Percentiles rank a stretch among this genome's conserved stretches.
Evolutionary conservation across 2,329 filamentous ascomycete genomes (phyloP).

Genomic region (Dactylellina parvicollis): DNA sequence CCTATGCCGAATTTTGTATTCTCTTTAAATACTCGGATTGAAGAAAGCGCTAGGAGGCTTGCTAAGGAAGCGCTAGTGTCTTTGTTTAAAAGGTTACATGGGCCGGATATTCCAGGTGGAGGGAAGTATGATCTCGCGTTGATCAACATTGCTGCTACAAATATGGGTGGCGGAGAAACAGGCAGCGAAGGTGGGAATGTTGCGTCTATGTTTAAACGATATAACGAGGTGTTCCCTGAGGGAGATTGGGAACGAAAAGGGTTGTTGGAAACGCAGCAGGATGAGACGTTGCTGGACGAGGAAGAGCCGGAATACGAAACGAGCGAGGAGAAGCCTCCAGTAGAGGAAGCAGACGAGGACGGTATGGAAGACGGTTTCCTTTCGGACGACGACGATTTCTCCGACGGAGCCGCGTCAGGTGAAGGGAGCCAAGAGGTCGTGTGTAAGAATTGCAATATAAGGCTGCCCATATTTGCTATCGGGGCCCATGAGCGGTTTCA

Average conservation of each 20-base stretch:
- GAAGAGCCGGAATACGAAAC: constrained; percentile 55
- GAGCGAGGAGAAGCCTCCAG: constrained; percentile 57
- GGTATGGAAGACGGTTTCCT: constrained; percentile 57
- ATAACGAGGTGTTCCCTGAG: constrained; percentile 62
- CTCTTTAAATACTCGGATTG: constrained; percentile 68
- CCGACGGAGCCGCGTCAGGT: constrained; percentile 58
- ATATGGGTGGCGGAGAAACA: constrained; percentile 73
- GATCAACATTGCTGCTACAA: constrained; percentile 86
- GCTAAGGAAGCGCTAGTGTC: constrained; percentile 74
- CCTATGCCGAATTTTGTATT: constrained; percentile 80
- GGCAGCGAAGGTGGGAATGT: constrained; percentile 73
- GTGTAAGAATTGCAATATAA: constrained; percentile 63
- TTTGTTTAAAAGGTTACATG: constrained; percentile 78
- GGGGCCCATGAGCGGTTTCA: constrained; percentile 66
- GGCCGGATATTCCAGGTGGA: constrained; percentile 65
- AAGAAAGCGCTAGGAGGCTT: constrained; percentile 73
- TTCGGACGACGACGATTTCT: constrained; percentile 60
- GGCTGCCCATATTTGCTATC: constrained; percentile 66
- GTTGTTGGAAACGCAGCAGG: constrained; percentile 32
- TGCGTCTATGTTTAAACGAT: constrained; percentile 73
- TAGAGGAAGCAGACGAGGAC: constrained; percentile 56
- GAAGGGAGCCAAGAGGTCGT: constrained; percentile 57
- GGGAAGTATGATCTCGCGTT: constrained; percentile 80
- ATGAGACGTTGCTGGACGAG: constrained; percentile 37
- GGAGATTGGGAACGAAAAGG: constrained; percentile 56